Conservation (phyloP, 2,329 filamentous ascomycete species). For the Fusarium miscanthi region DNA sequence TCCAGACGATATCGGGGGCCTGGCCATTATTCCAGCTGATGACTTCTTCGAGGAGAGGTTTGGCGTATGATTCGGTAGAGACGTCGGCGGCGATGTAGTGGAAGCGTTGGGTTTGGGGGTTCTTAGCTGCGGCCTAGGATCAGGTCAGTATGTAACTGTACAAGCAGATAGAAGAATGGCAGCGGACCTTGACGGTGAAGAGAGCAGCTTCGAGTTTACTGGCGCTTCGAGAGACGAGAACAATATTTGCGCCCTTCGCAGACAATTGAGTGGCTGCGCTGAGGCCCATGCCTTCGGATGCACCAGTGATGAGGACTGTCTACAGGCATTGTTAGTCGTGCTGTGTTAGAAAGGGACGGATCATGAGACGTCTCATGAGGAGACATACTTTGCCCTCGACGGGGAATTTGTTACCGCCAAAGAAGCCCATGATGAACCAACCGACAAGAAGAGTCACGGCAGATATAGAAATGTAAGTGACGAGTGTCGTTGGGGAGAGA, state of each 20-base stretch:
- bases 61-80: constrained; percentile 74
- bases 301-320: constrained; percentile 91
- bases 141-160: not conserved
- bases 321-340: constrained; percentile 51
- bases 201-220: constrained; percentile 79
- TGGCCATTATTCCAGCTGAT: constrained; percentile 80
- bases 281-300: constrained; percentile 91
- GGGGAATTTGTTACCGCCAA: constrained; percentile 78
- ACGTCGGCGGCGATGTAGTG: constrained; percentile 87
- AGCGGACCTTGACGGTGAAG: constrained; percentile 69
- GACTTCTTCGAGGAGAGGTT: constrained; percentile 75
- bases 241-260: constrained; percentile 84
- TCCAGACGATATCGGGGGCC: constrained; percentile 89
- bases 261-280: constrained; percentile 79
- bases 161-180: not conserved
- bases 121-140: constrained; percentile 71
- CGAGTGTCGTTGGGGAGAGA: constrained; percentile 26
- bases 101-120: constrained; percentile 78
- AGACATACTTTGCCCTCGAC: constrained; percentile 81
- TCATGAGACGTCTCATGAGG: constrained; percentile 22
- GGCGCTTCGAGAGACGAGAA: constrained; percentile 83
- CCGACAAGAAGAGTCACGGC: constrained; percentile 36
- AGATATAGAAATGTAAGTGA: constrained; percentile 20
- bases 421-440: constrained; percentile 71
- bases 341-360: constrained; percentile 12